Conservation (phyloP, 2,329 filamentous ascomycete species). For the Tolypocladium paradoxum region DNA sequence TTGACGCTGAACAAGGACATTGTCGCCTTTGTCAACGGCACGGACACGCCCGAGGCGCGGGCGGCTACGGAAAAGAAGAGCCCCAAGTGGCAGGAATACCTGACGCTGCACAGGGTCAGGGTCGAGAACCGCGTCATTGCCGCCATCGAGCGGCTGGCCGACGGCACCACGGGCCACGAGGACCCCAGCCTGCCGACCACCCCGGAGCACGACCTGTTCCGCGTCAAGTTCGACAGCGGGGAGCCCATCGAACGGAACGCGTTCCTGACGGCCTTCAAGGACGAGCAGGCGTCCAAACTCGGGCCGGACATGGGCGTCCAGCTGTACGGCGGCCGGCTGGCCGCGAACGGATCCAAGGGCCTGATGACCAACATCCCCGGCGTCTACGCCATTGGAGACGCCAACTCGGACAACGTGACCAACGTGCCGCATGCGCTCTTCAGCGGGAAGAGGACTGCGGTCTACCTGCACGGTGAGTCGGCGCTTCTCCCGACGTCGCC, state of each 20-base stretch:
- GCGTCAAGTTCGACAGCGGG: slow-evolving; percentile 39
- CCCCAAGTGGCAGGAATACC: slow-evolving; percentile 36
- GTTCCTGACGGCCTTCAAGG: slow-evolving; percentile 38
- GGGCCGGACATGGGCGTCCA: slow-evolving; percentile 35
- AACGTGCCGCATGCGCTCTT: slow-evolving; percentile 53
- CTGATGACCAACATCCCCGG: slow-evolving; percentile 40
- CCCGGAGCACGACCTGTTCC: slow-evolving; percentile 44
- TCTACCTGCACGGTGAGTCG: slow-evolving; percentile 45
- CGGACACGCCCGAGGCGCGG: slow-evolving; percentile 34
- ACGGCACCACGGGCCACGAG: slow-evolving; percentile 22
- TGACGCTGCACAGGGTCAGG: slow-evolving; percentile 37
- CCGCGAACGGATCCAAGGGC: slow-evolving; percentile 27
- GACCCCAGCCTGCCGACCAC: slow-evolving; percentile 31
- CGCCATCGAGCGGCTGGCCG: slow-evolving; percentile 33
- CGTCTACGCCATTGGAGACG: slow-evolving; percentile 48
- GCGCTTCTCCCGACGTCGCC: not conserved
- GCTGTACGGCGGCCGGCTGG: slow-evolving; percentile 32
- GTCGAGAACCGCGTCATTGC: slow-evolving; percentile 46
- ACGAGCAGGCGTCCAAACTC: slow-evolving; percentile 35
- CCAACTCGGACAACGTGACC: slow-evolving; percentile 47
- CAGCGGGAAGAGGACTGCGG: slow-evolving; percentile 46
- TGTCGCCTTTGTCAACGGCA: slow-evolving; percentile 49
- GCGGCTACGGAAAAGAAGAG: slow-evolving; percentile 25
- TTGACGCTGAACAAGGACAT: slow-evolving; percentile 44
- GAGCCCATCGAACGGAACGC: slow-evolving; percentile 33